These are phyloP conservation scores for Starmerella davenportii DNA, from an alignment of 805 yeast genomes.

Conservation along the genomic window DNA sequence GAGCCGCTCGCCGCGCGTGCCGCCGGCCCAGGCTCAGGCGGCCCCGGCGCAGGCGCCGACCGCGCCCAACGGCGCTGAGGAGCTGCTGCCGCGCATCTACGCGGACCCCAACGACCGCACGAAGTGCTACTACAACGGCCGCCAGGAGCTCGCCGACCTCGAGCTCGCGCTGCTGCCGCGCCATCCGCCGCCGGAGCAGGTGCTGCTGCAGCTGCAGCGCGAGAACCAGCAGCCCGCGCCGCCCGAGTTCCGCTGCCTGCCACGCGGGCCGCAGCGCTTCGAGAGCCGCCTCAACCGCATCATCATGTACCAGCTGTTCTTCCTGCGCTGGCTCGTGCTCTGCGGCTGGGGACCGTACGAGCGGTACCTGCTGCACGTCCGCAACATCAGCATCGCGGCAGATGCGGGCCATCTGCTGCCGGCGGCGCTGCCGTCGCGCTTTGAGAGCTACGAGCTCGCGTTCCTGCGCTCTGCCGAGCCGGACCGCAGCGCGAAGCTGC, in stretches of 20 bases:
- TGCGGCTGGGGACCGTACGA: conserved; percentile 10
- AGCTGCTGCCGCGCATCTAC: conserved; percentile 7
- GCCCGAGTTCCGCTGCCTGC: conserved; percentile 1
- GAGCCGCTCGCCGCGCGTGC: not conserved
- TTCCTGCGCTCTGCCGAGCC: conserved; percentile 7
- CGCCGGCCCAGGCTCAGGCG: not conserved
- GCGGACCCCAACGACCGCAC: conserved; percentile 5
- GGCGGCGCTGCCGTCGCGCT: conserved; percentile 6
- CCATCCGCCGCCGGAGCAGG: conserved; percentile 2
- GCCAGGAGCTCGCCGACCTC: conserved; percentile 2
- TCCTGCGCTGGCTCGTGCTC: conserved; percentile 9
- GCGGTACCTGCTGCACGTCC: conserved; percentile 2
- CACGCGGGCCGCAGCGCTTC: conserved; percentile 1
- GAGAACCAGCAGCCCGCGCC: conserved; percentile 3
- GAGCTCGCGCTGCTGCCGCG: conserved; percentile 2
- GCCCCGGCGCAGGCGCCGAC: not conserved
- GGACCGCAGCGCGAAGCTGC: conserved; percentile 5
- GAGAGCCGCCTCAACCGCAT: conserved; percentile 8
- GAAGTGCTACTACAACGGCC: conserved; percentile 5
- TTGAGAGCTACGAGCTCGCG: conserved; percentile 10
- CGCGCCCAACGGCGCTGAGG: not conserved
- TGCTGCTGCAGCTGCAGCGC: not conserved
- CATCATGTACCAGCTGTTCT: conserved; percentile 10
- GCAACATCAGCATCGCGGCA: conserved; percentile 5
- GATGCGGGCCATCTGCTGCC: conserved; percentile 7